Evolutionary conservation across 2,329 filamentous ascomycete genomes (phyloP).

Genomic region (Thielaviopsis euricoi): DNA sequence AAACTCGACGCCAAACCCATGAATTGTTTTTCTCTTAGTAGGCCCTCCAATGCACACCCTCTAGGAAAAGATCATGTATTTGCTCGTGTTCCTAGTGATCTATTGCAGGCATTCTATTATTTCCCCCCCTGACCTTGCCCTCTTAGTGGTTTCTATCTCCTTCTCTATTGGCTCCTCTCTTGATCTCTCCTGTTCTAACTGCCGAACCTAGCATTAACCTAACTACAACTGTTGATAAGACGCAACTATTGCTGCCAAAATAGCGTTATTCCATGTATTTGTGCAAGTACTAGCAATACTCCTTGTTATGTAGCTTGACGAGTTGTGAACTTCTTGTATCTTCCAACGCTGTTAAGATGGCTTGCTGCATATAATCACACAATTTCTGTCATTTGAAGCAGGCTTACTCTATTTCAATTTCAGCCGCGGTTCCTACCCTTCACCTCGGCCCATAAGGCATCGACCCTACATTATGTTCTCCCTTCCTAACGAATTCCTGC

Average conservation of each 20-base stretch:
- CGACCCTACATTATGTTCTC: neutral
- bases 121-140: neutral
- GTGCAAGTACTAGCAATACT: no score
- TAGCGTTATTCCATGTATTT: no score
- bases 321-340: no score
- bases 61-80: neutral
- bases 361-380: no score
- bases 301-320: no score
- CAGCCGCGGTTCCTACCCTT: no score
- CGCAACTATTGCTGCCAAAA: no score
- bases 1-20: neutral
- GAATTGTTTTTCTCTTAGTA: neutral
- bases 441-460: neutral
- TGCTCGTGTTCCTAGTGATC: neutral
- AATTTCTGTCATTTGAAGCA: neutral
- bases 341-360: no score
- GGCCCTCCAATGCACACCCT: neutral
- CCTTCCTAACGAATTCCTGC: neutral
- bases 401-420: no score
- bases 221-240: no score
- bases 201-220: no score
- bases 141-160: neutral
- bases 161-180: neutral
- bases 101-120: neutral
- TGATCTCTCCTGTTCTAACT: no score